phyloP scores from a whole-genome alignment of 2,329 filamentous ascomycete species.

The Fusarium algeriense region DNA sequence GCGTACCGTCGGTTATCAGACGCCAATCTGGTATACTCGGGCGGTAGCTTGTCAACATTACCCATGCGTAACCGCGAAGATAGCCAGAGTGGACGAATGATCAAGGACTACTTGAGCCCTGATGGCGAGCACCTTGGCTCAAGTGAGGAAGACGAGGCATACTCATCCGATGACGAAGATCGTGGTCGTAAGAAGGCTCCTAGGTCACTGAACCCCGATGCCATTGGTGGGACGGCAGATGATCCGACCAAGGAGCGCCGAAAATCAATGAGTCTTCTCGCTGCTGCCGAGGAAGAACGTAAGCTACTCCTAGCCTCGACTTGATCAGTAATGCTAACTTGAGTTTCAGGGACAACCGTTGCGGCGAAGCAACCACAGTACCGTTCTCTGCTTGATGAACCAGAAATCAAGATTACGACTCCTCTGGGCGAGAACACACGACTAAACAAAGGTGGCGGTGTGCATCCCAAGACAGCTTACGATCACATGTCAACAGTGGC shows the following conservation, averaged over 20 bases:
- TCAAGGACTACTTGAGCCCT: slow-evolving; percentile 75
- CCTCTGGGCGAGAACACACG: slow-evolving; percentile 72
- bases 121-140: slow-evolving; percentile 76
- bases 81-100: slow-evolving; percentile 66
- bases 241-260: slow-evolving; percentile 55
- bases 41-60: slow-evolving; percentile 72
- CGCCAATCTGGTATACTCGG: slow-evolving; percentile 73
- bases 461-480: slow-evolving; percentile 88
- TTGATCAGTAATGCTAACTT: neutral
- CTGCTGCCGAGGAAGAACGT: slow-evolving; percentile 84
- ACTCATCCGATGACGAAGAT: slow-evolving; percentile 75
- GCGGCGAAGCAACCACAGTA: slow-evolving; percentile 63
- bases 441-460: slow-evolving; percentile 62
- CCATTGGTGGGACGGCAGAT: slow-evolving; percentile 52
- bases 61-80: slow-evolving; percentile 66
- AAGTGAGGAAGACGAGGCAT: slow-evolving; percentile 77
- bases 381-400: slow-evolving; percentile 74
- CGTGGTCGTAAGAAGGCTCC: slow-evolving; percentile 70
- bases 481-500: slow-evolving; percentile 71
- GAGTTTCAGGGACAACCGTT: slow-evolving; percentile 63
- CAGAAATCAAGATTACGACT: slow-evolving; percentile 73
- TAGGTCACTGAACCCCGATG: slow-evolving; percentile 58
- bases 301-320: slow-evolving; percentile 53
- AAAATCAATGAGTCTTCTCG: slow-evolving; percentile 72
- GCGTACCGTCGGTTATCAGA: slow-evolving; percentile 80